Evolutionary conservation across 176 grass and related monocot species (phyloP).

Genomic region (Musa schizocarpa): DNA sequence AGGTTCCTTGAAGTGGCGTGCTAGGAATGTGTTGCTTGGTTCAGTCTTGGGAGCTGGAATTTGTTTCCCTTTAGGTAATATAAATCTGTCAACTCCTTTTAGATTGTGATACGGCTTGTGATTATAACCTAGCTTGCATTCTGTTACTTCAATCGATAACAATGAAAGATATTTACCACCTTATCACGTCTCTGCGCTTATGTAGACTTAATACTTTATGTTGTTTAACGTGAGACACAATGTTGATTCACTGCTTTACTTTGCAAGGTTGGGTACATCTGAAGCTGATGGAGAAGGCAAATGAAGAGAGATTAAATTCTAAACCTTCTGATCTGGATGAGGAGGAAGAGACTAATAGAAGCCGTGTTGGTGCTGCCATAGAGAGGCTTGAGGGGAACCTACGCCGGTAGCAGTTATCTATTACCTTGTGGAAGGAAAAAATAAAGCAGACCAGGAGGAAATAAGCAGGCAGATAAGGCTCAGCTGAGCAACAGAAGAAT

Average conservation of each 20-base stretch:
- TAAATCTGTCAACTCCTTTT: slow-evolving; percentile 6
- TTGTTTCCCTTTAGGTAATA: slow-evolving; percentile 76
- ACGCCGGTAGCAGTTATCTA: background rate
- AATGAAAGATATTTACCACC: background rate
- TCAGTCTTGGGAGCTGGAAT: slow-evolving; percentile 81
- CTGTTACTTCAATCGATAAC: background rate
- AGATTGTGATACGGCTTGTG: background rate
- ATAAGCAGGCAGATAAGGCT: background rate
- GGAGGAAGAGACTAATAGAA: slow-evolving; percentile 31
- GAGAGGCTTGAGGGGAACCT: slow-evolving; percentile 69
- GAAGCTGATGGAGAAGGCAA: slow-evolving; percentile 79
- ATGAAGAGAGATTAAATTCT: slow-evolving; percentile 42
- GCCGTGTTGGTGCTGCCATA: slow-evolving; percentile 66
- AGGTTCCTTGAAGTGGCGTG: slow-evolving; percentile 71
- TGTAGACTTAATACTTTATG: background rate
- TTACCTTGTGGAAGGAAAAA: background rate
- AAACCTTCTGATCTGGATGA: slow-evolving; percentile 32
- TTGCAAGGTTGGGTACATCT: slow-evolving; percentile 84
- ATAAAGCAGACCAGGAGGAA: background rate
- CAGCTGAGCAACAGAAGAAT: background rate
- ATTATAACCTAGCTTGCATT: background rate
- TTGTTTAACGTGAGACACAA: background rate
- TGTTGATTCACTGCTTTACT: slow-evolving; percentile 8
- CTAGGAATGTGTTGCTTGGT: slow-evolving; percentile 74
- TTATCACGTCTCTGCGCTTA: background rate